Percentiles rank a stretch among this genome's conserved stretches.
Conservation (phyloP, 2,329 filamentous ascomycete species). For the Diaporthe sp. region DNA sequence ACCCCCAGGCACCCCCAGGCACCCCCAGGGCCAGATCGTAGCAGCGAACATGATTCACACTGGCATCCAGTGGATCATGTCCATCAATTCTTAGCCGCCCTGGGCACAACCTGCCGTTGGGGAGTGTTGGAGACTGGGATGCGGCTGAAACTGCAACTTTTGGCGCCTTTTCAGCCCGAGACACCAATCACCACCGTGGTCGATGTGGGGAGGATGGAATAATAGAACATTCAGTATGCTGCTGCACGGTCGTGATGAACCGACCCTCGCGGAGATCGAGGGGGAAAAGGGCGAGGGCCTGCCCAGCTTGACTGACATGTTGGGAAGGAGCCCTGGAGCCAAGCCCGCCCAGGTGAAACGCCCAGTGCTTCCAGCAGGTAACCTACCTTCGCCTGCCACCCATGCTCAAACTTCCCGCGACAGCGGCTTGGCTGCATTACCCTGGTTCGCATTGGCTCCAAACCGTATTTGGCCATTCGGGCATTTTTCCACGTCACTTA, state of each 20-base stretch:
- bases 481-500: not conserved
- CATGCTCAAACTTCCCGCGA: constrained; percentile 29
- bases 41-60: constrained; percentile 18
- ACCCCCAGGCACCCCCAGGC: too few species aligned
- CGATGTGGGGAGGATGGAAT: not conserved
- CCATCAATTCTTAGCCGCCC: constrained; percentile 7
- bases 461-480: not conserved
- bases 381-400: not conserved
- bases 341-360: constrained; percentile 23
- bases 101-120: constrained; percentile 16
- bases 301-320: not conserved
- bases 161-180: constrained; percentile 19
- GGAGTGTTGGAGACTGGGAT: not conserved
- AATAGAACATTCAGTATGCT: not conserved
- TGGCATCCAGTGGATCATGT: constrained; percentile 30
- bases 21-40: constrained; percentile 6
- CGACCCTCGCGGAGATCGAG: not conserved
- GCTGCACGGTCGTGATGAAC: constrained; percentile 10
- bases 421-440: constrained; percentile 12
- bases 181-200: constrained; percentile 19
- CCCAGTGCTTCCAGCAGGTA: constrained; percentile 20
- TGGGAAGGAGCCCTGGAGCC: constrained; percentile 10
- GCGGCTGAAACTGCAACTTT: constrained; percentile 35
- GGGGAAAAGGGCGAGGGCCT: not conserved
- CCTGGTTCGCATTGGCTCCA: constrained; percentile 1